A percentile compares a stretch with the other conserved stretches of the same genome.
phyloP scores from a whole-genome alignment of 768 basidiomycete genomes.

The Tremella yokohamensis region DNA sequence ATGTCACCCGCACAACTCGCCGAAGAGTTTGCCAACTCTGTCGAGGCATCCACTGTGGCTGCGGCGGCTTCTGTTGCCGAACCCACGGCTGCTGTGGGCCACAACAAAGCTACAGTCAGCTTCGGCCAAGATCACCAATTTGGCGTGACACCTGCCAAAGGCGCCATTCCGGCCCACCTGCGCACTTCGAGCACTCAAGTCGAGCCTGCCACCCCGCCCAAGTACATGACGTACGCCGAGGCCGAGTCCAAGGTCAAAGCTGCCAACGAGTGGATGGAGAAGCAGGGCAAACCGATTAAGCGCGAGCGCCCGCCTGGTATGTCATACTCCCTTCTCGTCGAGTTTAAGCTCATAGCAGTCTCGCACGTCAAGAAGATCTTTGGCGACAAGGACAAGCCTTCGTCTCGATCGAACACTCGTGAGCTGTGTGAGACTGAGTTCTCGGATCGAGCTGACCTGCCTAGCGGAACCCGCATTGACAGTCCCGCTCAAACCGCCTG shows the following conservation, averaged over 20 bases:
- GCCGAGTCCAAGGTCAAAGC: conserved; percentile 28
- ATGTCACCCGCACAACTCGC: background rate
- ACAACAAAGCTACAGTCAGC: background rate
- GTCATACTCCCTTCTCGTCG: conserved; percentile 6
- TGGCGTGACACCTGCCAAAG: conserved; percentile 33
- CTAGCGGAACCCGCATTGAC: conserved; percentile 27
- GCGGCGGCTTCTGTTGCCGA: background rate
- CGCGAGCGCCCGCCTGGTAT: conserved; percentile 40
- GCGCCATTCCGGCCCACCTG: conserved; percentile 26
- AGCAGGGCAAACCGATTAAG: conserved; percentile 20
- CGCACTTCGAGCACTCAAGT: conserved; percentile 37
- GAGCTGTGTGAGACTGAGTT: conserved; percentile 9
- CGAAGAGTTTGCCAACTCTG: background rate
- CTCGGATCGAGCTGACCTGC: background rate
- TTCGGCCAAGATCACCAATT: conserved; percentile 9
- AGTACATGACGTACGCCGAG: conserved; percentile 38
- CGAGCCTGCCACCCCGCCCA: conserved; percentile 45
- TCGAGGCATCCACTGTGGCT: background rate
- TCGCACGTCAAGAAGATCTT: conserved; percentile 44
- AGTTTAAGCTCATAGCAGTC: conserved; percentile 13
- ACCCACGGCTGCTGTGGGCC: background rate
- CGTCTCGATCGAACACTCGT: conserved; percentile 28
- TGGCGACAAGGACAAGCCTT: conserved; percentile 23
- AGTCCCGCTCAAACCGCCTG: conserved; percentile 36
- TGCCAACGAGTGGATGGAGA: conserved; percentile 28